These are phyloP conservation scores for Colletotrichum spinosum DNA, from an alignment of 2,329 filamentous ascomycete genomes.

Conservation along the genomic window DNA sequence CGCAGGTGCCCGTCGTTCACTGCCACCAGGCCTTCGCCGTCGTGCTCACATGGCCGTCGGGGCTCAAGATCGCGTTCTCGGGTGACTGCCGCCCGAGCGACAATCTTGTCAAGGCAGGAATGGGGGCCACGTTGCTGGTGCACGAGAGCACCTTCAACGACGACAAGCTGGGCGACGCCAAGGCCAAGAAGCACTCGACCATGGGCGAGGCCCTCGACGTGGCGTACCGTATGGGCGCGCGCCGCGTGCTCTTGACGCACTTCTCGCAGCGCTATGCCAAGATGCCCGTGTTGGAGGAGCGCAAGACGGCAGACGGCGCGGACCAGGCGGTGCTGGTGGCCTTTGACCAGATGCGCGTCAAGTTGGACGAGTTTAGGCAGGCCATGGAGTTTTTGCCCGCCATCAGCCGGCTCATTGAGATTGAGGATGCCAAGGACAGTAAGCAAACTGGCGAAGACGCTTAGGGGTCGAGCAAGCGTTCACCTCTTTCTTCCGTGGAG, in stretches of 20 bases:
- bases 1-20: constrained; percentile 78
- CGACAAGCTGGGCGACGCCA: constrained; percentile 80
- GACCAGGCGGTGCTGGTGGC: constrained; percentile 77
- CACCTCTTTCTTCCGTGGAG: no score
- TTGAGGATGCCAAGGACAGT: constrained; percentile 43
- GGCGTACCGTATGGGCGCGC: constrained; percentile 81
- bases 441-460: constrained; percentile 13
- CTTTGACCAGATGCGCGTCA: constrained; percentile 83
- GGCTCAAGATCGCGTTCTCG: constrained; percentile 91
- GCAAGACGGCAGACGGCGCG: constrained; percentile 47
- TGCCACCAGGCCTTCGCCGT: constrained; percentile 83
- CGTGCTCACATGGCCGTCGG: constrained; percentile 80
- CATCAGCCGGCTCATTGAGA: constrained; percentile 66
- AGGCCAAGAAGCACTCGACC: constrained; percentile 91
- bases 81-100: constrained; percentile 89
- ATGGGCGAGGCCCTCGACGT: constrained; percentile 86
- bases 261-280: constrained; percentile 96
- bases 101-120: constrained; percentile 77
- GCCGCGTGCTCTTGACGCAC: constrained; percentile 87
- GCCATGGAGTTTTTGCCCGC: constrained; percentile 73
- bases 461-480: no score
- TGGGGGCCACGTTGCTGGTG: constrained; percentile 83
- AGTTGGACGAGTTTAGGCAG: constrained; percentile 76
- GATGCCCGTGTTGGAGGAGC: constrained; percentile 63
- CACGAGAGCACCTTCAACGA: constrained; percentile 98